Conservation (phyloP, 495 filamentous ascomycete species). For the Podospora conica region DNA sequence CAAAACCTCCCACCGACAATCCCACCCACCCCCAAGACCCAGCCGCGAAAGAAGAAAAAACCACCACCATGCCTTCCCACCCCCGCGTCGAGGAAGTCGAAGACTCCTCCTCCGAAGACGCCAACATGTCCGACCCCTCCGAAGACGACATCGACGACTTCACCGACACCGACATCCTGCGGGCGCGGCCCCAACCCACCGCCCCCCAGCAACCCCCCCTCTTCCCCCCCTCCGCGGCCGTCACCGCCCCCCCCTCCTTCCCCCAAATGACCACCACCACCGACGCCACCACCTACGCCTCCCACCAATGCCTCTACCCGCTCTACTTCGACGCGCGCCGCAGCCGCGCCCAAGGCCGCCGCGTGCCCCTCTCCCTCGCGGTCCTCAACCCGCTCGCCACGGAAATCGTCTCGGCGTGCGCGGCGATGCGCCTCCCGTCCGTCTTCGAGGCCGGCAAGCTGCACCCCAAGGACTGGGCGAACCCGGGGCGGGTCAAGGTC, state of each 20-base stretch:
- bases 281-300: constrained; percentile 57
- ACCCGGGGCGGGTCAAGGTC: constrained; percentile 84
- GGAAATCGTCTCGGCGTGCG: constrained; percentile 81
- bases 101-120: constrained; percentile 56
- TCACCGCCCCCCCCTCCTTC: constrained; percentile 17
- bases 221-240: constrained; percentile 17
- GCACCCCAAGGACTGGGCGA: constrained; percentile 96
- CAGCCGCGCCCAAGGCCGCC: constrained; percentile 68
- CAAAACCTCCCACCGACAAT: constrained; percentile 9
- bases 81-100: constrained; percentile 84
- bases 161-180: constrained; percentile 42
- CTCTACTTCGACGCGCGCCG: constrained; percentile 84
- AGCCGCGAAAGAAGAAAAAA: constrained; percentile 4
- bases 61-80: constrained; percentile 61
- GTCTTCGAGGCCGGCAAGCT: constrained; percentile 86
- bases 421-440: constrained; percentile 61
- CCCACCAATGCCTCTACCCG: constrained; percentile 87
- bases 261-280: constrained; percentile 34
- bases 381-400: constrained; percentile 82
- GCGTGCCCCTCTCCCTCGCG: constrained; percentile 63
- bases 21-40: constrained; percentile 7
- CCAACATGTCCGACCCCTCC: constrained; percentile 67
- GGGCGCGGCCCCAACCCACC: constrained; percentile 11
- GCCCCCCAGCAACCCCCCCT: constrained; percentile 22
- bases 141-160: constrained; percentile 60